Evolutionary conservation across 176 grass and related monocot species (phyloP), one percentile per base, ranked within the genome.

Genomic region (Poa pratensis): DNA sequence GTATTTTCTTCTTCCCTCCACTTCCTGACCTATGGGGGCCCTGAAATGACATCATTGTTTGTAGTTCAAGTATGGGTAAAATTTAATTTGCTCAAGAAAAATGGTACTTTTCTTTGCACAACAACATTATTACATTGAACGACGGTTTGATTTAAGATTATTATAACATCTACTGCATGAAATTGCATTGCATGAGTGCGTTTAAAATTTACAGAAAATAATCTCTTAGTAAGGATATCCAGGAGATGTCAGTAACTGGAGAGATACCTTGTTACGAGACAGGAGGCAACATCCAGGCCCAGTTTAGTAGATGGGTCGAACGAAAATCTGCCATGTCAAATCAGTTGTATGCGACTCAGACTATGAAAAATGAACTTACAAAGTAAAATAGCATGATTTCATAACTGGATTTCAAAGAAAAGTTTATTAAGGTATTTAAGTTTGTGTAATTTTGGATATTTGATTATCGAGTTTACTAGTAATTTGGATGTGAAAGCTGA

Each of bases 211-310:
- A 61, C 57, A 17, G 20, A 37, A 78, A 65, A 5, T 32, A 65
- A 72, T 46, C 5, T 64, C 65, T n/a, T 10, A 59, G 66, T 54
- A 73, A 61, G 80, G 42, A 54, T 63, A 80, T 67, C n/a, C 37
- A 86, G 1, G 15, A 19, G 22, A 67, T 3, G 24, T 55, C 35
- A 67, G 65, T 22, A 76, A 82, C 37, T 51, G 58, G 9, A 76
- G 76, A 50, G 6, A 83, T 94, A 95, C 96, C 96, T 95, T 88
- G 93, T 98, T 60, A 95, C 65, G 34, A 98, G 90, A 87, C 96
- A 98, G 5, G 93, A 98, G 78, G 96, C 96, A 85, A 98, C 83
- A 90, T 98, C 89, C 74, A 98, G 93, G 45, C 96, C 96, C 79
- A 98, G 62, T 80, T 92, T 98, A 74, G 86, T 74, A 48, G 91